Conservation (phyloP, 352 stramenopile species). For the Globisporangium apiculatum region DNA sequence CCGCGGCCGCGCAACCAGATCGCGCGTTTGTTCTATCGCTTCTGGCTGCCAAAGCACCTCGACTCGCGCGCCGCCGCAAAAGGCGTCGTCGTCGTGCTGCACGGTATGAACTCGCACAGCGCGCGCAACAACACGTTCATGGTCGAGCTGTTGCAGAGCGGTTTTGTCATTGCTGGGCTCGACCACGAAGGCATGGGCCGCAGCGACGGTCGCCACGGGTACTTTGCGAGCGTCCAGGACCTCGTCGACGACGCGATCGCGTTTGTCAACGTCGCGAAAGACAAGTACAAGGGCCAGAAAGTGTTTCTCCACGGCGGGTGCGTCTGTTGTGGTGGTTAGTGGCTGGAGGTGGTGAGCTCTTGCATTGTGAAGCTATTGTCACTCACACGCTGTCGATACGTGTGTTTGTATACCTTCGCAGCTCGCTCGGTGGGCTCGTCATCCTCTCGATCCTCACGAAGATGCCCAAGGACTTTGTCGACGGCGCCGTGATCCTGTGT, state of each 20-base stretch:
- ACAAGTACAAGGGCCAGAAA: conserved; percentile 56
- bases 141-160: conserved; percentile 47
- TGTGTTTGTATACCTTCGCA: conserved; percentile 13
- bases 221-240: conserved; percentile 52
- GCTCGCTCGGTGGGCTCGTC: conserved; percentile 64
- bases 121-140: conserved; percentile 74
- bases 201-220: conserved; percentile 68
- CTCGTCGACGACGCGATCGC: conserved; percentile 66
- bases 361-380: neutral
- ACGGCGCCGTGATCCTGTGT: conserved; percentile 65
- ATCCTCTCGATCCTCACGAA: conserved; percentile 53
- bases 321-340: conserved; percentile 4
- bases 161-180: conserved; percentile 57
- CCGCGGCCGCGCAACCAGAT: conserved; percentile 26
- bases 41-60: conserved; percentile 54
- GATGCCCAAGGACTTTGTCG: conserved; percentile 35
- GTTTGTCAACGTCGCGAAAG: conserved; percentile 45
- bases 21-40: conserved; percentile 62
- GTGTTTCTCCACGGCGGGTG: conserved; percentile 69
- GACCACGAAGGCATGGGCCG: conserved; percentile 75
- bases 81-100: conserved; percentile 63
- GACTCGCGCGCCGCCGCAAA: conserved; percentile 18
- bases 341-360: neutral
- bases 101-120: conserved; percentile 77
- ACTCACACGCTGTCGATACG: neutral